Evolutionary conservation across 139 green algal species (phyloP), one percentile per base, ranked within the genome.

Genomic region (Picochlorum sp.): DNA sequence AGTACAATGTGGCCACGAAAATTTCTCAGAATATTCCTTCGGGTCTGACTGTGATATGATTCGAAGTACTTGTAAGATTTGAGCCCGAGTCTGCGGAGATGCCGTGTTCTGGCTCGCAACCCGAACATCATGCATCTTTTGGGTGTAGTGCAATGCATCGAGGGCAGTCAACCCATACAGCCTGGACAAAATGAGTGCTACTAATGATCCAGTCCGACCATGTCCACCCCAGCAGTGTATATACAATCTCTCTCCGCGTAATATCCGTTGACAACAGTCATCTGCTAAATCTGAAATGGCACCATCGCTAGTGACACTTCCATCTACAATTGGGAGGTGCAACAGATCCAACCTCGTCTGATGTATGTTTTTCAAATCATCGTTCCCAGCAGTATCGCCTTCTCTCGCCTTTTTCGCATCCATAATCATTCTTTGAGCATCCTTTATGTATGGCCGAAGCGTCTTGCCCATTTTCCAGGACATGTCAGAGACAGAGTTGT

Each of bases 141-240:
- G 79, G 1, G 82, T 90, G 75, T 85, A 84, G 15, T 82, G 71
- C 64, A 92, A 73, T 5, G 85, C 83, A 51, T 68, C 72, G 6
- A 70, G 74, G 66, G 76, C 84, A 41, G 70, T 72, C 60, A 94
- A 20, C 49, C 68, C 63, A 66, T 92, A 94, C 37, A 94, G 71
- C 10, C 81, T 69, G 11, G 72, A 76, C 31, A 94, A 74, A 73
- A 94, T 87, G 20, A 82, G 62, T 5, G 83, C 77, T 1, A 91
- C 59, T 57, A 83, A 62, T 6, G 76, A 82, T 15, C 76, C 76
- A 26, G 74, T 83, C 8, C 72, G 52, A 14, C 77, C 73, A 60
- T 91, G 85, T 1, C 85, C 85, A 18, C 85, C 85, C 85, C 70
- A 71, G 72, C 86, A 92, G 66, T 92, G 85, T 13, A 94, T 84